These are phyloP conservation scores for Arthrobotrys musiformis DNA, from an alignment of 2,329 filamentous ascomycete species.

Conservation along the genomic window DNA sequence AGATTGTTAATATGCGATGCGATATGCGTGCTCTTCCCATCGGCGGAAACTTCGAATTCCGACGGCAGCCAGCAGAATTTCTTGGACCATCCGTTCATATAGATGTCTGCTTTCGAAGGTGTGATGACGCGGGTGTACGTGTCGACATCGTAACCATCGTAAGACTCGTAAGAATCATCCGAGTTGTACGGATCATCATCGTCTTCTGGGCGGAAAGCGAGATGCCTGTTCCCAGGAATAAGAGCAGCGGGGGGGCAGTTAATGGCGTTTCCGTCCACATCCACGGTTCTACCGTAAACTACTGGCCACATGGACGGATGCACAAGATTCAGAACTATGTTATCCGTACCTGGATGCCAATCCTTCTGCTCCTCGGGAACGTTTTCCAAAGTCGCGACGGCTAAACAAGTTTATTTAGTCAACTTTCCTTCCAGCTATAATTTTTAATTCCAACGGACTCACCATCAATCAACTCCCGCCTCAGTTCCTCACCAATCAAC, in stretches of 20 bases:
- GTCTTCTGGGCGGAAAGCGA: neutral
- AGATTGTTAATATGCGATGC: constrained; percentile 35
- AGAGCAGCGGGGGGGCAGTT: neutral
- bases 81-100: constrained; percentile 1
- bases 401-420: neutral
- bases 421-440: neutral
- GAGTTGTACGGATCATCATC: neutral
- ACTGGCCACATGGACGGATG: constrained; percentile 74
- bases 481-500: constrained; percentile 8
- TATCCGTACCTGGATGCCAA: constrained; percentile 71
- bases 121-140: neutral
- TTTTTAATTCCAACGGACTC: neutral
- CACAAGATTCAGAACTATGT: constrained; percentile 71
- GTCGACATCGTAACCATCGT: neutral
- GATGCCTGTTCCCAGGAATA: neutral
- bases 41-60: constrained; percentile 22
- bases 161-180: neutral
- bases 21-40: constrained; percentile 23
- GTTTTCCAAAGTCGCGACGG: constrained; percentile 64
- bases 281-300: constrained; percentile 64
- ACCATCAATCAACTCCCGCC: constrained; percentile 21
- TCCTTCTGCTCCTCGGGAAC: constrained; percentile 67
- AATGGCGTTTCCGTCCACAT: neutral
- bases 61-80: constrained; percentile 34
- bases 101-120: neutral